These are phyloP conservation scores for Sherardia arvensis DNA, from an alignment of 257 asterid genomes.

Conservation along the genomic window DNA sequence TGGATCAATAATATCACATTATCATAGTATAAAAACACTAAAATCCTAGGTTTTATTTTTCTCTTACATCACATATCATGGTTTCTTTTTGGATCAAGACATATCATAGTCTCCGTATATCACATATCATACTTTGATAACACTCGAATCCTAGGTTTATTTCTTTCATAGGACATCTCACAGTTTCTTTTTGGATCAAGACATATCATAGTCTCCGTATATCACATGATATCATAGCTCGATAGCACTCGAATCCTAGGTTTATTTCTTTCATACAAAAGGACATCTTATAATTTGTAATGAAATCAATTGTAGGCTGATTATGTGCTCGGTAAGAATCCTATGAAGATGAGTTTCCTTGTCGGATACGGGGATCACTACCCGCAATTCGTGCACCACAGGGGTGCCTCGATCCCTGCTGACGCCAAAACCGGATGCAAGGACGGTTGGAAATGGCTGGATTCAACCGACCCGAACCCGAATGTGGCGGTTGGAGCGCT, in stretches of 20 bases:
- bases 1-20: too few relatives aligned
- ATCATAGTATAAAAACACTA: too few relatives aligned
- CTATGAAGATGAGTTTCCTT: constrained; percentile 65
- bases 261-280: neutral
- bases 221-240: too few relatives aligned
- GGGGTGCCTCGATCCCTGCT: constrained; percentile 85
- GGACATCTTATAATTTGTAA: neutral
- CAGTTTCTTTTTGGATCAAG: too few relatives aligned
- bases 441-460: constrained; percentile 78
- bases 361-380: constrained; percentile 75
- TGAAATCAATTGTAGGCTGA: constrained; percentile 36
- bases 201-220: too few relatives aligned
- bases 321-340: constrained; percentile 71
- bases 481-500: constrained; percentile 73
- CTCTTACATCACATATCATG: too few relatives aligned
- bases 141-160: too few relatives aligned
- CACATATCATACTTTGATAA: too few relatives aligned
- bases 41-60: too few relatives aligned
- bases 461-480: constrained; percentile 57
- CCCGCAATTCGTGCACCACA: constrained; percentile 76
- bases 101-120: too few relatives aligned
- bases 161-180: too few relatives aligned
- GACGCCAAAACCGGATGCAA: constrained; percentile 51
- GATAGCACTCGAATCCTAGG: neutral
- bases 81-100: too few relatives aligned